Evolutionary conservation across 441 rosid species (phyloP).

Genomic region (Pelargonium australe): DNA sequence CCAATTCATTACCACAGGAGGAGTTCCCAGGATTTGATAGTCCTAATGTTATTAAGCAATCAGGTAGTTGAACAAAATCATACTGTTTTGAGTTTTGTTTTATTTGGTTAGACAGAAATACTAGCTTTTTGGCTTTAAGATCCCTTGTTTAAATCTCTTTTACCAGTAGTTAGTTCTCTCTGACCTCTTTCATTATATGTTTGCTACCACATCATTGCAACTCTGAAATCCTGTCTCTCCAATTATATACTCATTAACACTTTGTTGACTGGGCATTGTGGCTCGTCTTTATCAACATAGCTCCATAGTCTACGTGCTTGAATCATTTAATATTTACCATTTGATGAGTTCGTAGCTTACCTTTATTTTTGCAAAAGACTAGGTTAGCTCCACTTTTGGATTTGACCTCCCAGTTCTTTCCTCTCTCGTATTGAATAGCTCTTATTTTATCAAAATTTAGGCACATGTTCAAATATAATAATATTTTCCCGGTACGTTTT

Average conservation of each 20-base stretch:
- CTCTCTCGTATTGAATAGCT: neutral
- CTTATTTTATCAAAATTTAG: neutral
- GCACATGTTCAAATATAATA: neutral
- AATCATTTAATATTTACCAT: neutral
- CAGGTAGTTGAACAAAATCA: constrained; percentile 41
- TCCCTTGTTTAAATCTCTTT: constrained; percentile 12
- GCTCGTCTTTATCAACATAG: neutral
- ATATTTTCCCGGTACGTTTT: neutral
- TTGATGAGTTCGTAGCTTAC: neutral
- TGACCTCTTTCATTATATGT: constrained; percentile 9
- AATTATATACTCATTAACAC: neutral
- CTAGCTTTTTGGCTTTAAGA: neutral
- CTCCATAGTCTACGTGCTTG: neutral
- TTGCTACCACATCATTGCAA: constrained; percentile 4
- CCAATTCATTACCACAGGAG: constrained; percentile 44
- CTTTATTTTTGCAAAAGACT: neutral
- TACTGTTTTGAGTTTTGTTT: constrained; percentile 13
- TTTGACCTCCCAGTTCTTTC: neutral
- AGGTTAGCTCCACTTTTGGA: neutral
- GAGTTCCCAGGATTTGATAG: constrained; percentile 75
- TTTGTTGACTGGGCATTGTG: neutral
- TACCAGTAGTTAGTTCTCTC: neutral
- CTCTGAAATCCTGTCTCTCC: constrained; percentile 8
- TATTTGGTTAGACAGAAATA: constrained; percentile 11
- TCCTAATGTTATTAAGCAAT: constrained; percentile 46